Evolutionary conservation across 768 basidiomycete genomes (phyloP).

Genomic region (Kwoniella sp.): DNA sequence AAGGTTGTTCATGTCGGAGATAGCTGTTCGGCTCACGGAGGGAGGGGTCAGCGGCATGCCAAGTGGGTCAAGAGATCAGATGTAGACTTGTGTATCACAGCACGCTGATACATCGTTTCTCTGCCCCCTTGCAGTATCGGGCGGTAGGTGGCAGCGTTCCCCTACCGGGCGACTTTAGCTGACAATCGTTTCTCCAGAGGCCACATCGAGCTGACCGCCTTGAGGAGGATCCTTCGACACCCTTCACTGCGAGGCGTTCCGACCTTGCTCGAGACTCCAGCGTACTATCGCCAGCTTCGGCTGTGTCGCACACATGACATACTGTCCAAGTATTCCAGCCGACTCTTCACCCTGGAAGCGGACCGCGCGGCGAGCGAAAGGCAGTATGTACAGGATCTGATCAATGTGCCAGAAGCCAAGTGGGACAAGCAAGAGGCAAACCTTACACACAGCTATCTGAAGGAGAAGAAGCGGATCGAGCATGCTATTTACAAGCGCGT

Average conservation of each 20-base stretch:
- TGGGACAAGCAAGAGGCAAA: not conserved
- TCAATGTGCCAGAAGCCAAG: slow-evolving; percentile 2
- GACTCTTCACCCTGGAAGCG: not conserved
- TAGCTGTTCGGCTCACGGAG: slow-evolving; percentile 7
- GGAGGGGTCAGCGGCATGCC: slow-evolving; percentile 9
- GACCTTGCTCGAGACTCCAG: slow-evolving; percentile 14
- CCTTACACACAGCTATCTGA: not conserved
- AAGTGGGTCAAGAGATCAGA: slow-evolving; percentile 9
- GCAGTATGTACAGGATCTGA: not conserved
- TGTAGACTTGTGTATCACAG: not conserved
- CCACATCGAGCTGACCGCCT: slow-evolving; percentile 1
- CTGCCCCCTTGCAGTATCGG: slow-evolving; percentile 12
- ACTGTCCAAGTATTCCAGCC: not conserved
- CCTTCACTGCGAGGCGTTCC: slow-evolving; percentile 7
- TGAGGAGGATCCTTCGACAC: slow-evolving; percentile 13
- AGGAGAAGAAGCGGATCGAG: slow-evolving; percentile 7
- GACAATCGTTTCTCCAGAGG: slow-evolving; percentile 3
- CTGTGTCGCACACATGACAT: not conserved
- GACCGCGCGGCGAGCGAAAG: not conserved
- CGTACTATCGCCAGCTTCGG: slow-evolving; percentile 1
- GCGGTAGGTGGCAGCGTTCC: slow-evolving; percentile 7
- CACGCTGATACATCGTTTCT: no score
- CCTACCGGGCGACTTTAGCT: not conserved
- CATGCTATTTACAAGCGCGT: slow-evolving; percentile 7
- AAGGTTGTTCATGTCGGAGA: slow-evolving; percentile 19